Percentiles rank a stretch among this genome's conserved stretches.
Conservation (phyloP, 2,329 filamentous ascomycete species). For the Whalleya microplaca region DNA sequence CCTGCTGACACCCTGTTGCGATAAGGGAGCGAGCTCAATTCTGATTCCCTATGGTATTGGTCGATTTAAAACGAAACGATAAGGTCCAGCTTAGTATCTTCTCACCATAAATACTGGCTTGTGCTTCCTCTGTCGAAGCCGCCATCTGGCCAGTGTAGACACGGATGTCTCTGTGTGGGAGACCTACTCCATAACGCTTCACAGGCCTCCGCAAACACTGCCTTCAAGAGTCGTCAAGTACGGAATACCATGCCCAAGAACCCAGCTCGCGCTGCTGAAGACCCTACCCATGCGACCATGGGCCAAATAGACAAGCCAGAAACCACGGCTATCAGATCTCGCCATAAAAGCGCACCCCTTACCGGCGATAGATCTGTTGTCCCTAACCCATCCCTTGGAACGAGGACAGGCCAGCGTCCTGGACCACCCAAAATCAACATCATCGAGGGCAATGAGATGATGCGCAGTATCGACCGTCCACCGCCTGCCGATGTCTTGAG, state of each 20-base stretch:
- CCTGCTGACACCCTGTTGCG: background rate
- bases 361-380: conserved; percentile 3
- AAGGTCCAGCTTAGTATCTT: conserved; percentile 11
- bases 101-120: conserved; percentile 11
- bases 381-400: conserved; percentile 35
- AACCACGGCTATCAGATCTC: conserved; percentile 21
- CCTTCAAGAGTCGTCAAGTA: background rate
- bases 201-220: background rate
- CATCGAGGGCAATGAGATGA: conserved; percentile 42
- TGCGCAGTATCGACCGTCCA: conserved; percentile 45
- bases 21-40: background rate
- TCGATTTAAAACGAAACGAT: conserved; percentile 9
- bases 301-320: conserved; percentile 19
- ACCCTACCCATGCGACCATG: conserved; percentile 16
- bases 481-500: conserved; percentile 44
- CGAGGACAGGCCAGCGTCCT: conserved; percentile 36
- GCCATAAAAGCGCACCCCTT: conserved; percentile 19
- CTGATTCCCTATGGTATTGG: background rate
- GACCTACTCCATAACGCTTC: background rate
- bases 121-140: conserved; percentile 5
- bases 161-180: conserved; percentile 20
- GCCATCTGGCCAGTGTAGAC: conserved; percentile 11
- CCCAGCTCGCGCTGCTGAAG: conserved; percentile 1
- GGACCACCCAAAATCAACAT: conserved; percentile 34
- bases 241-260: background rate